Evolutionary conservation across 192 early-diverging fungal species (phyloP), one percentile per base, ranked within the genome.

Genomic region (Umbelopsis vinacea): DNA sequence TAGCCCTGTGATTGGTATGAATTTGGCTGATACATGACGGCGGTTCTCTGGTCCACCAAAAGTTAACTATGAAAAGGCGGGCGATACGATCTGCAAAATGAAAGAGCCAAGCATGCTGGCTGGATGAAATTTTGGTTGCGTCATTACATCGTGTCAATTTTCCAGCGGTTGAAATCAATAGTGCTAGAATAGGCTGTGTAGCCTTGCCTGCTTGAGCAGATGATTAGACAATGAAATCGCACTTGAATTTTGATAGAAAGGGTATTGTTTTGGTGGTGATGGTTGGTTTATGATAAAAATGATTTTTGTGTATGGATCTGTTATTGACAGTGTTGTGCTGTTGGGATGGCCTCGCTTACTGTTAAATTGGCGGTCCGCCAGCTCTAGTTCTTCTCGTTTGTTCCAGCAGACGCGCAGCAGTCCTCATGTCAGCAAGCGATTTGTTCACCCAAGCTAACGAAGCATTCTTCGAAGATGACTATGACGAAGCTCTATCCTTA

Each of bases 381-480:
- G 10, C 22, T 2, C 12, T 19, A n/a, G n/a, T 63, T 63, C 17
- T 63, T 63, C 57, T 63, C 26, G 33, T 35, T 63, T 37, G 33
- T 63, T 63, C 57, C 57, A 37, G 26, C 24, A 35, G 26, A 63
- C 57, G 29, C 57, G 57, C 57, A 63, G 57, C n/a, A 8, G 15
- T 35, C 53, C 23, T 24, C 57, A 63, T 63, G 57, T 37, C 57
- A 35, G 57, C 57, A 26, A 37, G 29, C 33, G 57, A 63, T 63
- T 26, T 63, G 33, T 63, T 63, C 57, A 63, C 57, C 10, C 57
- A 88, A 73, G 95, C 90, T 15, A 92, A 89, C 76, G 87, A 90
- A 71, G 90, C 90, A 46, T 93, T 90, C 74, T 88, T 92, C 74
- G 90, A 92, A 66, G 92, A 92, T 67, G 91, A 93, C 69, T 95